A percentile compares a stretch with the other conserved stretches of the same genome.
Evolutionary conservation across 331 rosid species (phyloP).

Genomic region (Erythrophleum ivorense): DNA sequence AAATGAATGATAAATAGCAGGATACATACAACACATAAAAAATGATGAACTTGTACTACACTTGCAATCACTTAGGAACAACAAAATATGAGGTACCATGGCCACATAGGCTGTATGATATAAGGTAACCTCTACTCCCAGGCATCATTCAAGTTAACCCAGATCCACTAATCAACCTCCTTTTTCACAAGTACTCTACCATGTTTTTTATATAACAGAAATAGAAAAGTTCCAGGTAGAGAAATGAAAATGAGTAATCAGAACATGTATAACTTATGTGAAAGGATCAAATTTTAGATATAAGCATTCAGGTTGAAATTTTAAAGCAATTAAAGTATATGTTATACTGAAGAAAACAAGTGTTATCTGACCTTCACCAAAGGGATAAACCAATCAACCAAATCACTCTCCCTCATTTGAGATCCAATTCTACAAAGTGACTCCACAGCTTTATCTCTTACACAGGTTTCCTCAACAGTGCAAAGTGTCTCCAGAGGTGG

Average conservation of each 20-base stretch:
- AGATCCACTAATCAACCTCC: background rate
- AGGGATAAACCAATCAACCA: constrained; percentile 78
- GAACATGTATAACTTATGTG: background rate
- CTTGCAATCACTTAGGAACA: background rate
- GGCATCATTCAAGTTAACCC: background rate
- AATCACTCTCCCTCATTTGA: constrained; percentile 78
- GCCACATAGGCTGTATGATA: background rate
- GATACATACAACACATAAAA: background rate
- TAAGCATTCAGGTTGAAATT: background rate
- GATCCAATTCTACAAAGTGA: constrained; percentile 80
- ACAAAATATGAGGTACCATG: background rate
- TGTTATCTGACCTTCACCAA: constrained; percentile 66
- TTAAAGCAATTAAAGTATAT: background rate
- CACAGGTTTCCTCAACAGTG: constrained; percentile 87
- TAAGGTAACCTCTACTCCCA: background rate
- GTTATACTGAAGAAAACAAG: background rate
- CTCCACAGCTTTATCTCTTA: constrained; percentile 82
- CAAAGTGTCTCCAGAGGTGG: constrained; percentile 81
- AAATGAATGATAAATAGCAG: constrained; percentile 2
- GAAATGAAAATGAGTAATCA: background rate
- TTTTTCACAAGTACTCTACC: constrained; percentile 22
- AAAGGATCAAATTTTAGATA: background rate
- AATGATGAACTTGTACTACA: constrained; percentile 1
- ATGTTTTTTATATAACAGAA: constrained; percentile 3
- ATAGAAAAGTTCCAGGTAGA: background rate